Base-by-base conservation (phyloP, 768 basidiomycete genomes). In the Rhizopogon rudus region DNA sequence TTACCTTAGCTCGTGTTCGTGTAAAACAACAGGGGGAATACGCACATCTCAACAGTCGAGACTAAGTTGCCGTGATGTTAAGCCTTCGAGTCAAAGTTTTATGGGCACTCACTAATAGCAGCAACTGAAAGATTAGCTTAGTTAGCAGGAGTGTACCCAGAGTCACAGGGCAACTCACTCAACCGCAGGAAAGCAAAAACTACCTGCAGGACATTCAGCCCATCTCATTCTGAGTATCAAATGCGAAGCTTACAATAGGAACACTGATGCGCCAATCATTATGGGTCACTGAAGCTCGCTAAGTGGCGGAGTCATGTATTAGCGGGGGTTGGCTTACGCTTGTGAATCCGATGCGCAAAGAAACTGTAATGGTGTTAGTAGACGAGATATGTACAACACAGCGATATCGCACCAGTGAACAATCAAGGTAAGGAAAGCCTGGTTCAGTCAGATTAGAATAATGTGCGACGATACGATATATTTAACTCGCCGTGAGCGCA, bases 341-440 rank as follows among this genome's bases (percentile, higher is more conserved):
- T 75, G 59, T 71, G 69, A 25, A 78, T 77, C 48, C 77, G 70
- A 54, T 74, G 69, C 1, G 71, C 67, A 53, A 75, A 73, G 61
- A 75, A 74, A 43, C 72, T 72, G 44, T 13, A 35, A 40, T 12
- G 28, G 40, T 10, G 40, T 55, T 37, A 54, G 51, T 9, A 44
- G 42, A 40, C 42, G 3, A 20, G 5, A 35, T 35, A 20, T 13
- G 20, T 16, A 22, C 8, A 22, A 4, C 4, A 16, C 8, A 16
- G 1, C 16, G 40, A 44, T 13, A 20, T 50, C 71, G 31, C 51
- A 80, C 78, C 79, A 77, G 55, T 81, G 80, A 6, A 81, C 79
- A 33, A 79, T 67, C 52, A 80, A 73, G 1, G 78, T 81, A 39
- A 79, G 66, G 20, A 76, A 61, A 2, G 78, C 79, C 78, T 59